These are phyloP conservation scores for Barnettozyma pratensis DNA, from an alignment of 805 yeast species.

Conservation along the genomic window DNA sequence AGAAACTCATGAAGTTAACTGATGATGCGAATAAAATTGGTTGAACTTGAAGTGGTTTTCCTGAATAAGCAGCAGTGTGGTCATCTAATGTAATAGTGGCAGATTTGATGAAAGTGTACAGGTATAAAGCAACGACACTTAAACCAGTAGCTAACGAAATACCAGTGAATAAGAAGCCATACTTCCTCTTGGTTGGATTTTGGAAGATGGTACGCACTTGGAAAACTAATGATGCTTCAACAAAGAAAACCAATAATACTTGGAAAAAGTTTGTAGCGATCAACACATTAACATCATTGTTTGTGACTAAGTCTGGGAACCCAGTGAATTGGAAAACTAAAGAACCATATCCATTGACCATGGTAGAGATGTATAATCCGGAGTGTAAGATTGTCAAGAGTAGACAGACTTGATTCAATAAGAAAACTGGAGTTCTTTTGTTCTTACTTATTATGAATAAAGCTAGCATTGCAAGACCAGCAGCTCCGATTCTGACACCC, in stretches of 20 bases:
- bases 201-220: conserved; percentile 72
- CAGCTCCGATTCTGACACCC: conserved; percentile 57
- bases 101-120: conserved; percentile 44
- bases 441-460: conserved; percentile 47
- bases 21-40: conserved; percentile 65
- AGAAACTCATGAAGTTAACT: conserved; percentile 53
- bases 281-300: conserved; percentile 39
- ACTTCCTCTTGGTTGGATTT: conserved; percentile 39
- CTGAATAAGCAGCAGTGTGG: conserved; percentile 16
- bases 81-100: conserved; percentile 31
- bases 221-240: conserved; percentile 62
- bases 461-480: conserved; percentile 39
- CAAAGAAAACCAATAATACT: conserved; percentile 50
- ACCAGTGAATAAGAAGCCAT: conserved; percentile 36
- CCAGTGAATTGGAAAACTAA: conserved; percentile 43
- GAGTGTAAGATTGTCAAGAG: conserved; percentile 54
- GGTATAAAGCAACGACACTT: conserved; percentile 54
- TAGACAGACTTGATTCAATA: conserved; percentile 63
- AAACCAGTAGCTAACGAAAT: conserved; percentile 42
- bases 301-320: conserved; percentile 35
- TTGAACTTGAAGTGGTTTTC: conserved; percentile 47
- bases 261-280: conserved; percentile 60
- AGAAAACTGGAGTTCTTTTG: conserved; percentile 62
- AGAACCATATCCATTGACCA: conserved; percentile 47
- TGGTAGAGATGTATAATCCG: conserved; percentile 49